A percentile compares a stretch with the other conserved stretches of the same genome.
These are phyloP conservation scores for Carnegiea gigantea DNA, from an alignment of 179 eudicot species.

Conservation along the genomic window DNA sequence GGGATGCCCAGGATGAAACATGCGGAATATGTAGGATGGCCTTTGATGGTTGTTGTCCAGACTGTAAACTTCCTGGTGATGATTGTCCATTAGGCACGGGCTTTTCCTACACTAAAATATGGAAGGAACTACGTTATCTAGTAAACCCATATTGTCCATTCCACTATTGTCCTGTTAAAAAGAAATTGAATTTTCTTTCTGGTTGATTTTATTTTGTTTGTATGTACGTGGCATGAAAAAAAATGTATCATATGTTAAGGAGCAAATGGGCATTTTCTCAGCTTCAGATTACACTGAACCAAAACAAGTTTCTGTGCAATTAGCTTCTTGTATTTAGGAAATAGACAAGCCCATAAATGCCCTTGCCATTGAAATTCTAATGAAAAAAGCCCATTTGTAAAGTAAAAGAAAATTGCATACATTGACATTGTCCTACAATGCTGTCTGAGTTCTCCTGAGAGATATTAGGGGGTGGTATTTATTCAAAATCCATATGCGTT, in stretches of 20 bases:
- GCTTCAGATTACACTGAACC: background rate
- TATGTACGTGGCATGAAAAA: background rate
- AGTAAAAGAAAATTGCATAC: too few species aligned
- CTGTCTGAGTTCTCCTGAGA: too few species aligned
- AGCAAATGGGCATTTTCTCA: background rate
- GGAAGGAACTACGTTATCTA: too few species aligned
- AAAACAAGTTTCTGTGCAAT: background rate
- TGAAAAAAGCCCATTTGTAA: too few species aligned
- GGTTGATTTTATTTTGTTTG: too few species aligned
- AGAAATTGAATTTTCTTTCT: background rate
- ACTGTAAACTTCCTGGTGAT: slow-evolving; percentile 94
- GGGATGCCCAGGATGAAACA: slow-evolving; percentile 95
- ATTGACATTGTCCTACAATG: too few species aligned
- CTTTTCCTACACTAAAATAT: background rate
- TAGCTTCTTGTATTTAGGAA: background rate
- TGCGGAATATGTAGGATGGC: slow-evolving; percentile 95
- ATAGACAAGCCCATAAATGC: background rate
- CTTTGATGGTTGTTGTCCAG: slow-evolving; percentile 96
- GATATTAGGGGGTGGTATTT: too few species aligned
- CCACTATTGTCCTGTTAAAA: background rate
- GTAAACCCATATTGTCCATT: too few species aligned
- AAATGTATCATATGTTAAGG: background rate
- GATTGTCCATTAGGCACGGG: slow-evolving; percentile 83
- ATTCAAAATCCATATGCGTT: too few species aligned
- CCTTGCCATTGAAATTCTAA: too few species aligned